Evolutionary conservation across 371 early-diverging fungal species (phyloP), one percentile per base, ranked within the genome.

Genomic region (Batrachochytrium dendrobatidis): DNA sequence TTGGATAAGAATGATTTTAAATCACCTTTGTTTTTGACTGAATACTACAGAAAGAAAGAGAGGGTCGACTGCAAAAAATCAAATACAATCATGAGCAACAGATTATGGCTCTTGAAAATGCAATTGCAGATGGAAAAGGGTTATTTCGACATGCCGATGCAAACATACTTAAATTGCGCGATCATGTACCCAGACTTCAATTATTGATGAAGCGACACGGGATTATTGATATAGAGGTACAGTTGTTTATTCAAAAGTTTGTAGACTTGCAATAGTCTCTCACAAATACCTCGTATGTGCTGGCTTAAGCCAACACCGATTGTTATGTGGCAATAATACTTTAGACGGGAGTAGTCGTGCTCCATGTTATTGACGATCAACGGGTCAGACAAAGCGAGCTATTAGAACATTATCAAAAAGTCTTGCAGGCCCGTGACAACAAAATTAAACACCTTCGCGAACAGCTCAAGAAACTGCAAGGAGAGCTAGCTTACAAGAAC

Each of bases 321-420:
- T n/a, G n/a, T n/a, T n/a, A n/a, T n/a, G n/a, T n/a, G n/a, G n/a
- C n/a, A n/a, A n/a, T n/a, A n/a, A n/a, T n/a, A n/a, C n/a, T n/a
- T n/a, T n/a, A 39, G 39, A n/a, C 39, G 12, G 39, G 39, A 12
- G 24, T 29, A 7, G 29, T 29, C 22, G n/a, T 48, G 8, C 29
- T 8, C 49, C 49, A 48, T 12, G 29, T 29, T 7, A 24, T 48
- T 29, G 49, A 48, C 24, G 49, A 48, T n/a, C 49, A 48, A 48
- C 49, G 49, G 25, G 49, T 48, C 8, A 8, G n/a, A 8, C 49
- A 48, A n/a, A 48, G 49, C 49, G 49, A 48, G 49, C 24, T 48
- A 6, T 29, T 48, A 22, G 49, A 48, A 7, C 49, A 48, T 29
- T 48, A 48, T 24, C 49, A 48, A 29, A 6, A 29, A 6, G 49